A percentile compares a stretch with the other conserved stretches of the same genome.
Evolutionary conservation across 371 early-diverging fungal genomes (phyloP).

Genomic region (Mortierella sp.): DNA sequence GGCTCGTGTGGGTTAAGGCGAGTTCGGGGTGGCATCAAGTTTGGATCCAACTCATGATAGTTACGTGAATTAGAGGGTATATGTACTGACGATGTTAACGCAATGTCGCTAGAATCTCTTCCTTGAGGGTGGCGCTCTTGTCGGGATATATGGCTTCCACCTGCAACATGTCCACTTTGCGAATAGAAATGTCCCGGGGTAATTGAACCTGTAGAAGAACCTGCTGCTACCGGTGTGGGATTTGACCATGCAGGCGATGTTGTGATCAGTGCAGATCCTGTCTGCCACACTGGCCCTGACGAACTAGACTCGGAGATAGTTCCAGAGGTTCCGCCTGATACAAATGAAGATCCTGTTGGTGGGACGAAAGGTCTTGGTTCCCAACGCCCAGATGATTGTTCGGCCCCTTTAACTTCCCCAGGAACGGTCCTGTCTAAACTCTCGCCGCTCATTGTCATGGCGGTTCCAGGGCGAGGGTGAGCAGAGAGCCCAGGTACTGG

Average conservation of each 20-base stretch:
- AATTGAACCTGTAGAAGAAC: background rate
- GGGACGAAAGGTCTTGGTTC: slow-evolving; percentile 7
- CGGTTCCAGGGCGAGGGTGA: background rate
- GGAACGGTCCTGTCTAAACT: background rate
- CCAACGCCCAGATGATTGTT: background rate
- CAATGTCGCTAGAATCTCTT: background rate
- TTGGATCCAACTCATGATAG: background rate
- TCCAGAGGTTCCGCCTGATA: background rate
- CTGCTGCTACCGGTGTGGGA: too few relatives aligned
- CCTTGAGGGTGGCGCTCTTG: slow-evolving; percentile 1
- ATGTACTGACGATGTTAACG: background rate
- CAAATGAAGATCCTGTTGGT: background rate
- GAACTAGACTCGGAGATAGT: background rate
- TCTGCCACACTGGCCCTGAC: background rate
- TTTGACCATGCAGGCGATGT: background rate
- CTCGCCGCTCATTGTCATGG: background rate
- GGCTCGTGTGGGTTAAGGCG: slow-evolving; percentile 3
- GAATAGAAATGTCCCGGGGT: background rate
- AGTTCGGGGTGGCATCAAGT: background rate
- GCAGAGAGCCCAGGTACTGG: background rate
- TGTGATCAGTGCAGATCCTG: background rate
- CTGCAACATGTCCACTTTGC: background rate
- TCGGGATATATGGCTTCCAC: background rate
- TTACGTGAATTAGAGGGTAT: background rate
- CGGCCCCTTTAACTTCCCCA: background rate